phyloP scores from a whole-genome alignment of 2,329 filamentous ascomycete species.

The Cladophialophora immunda region DNA sequence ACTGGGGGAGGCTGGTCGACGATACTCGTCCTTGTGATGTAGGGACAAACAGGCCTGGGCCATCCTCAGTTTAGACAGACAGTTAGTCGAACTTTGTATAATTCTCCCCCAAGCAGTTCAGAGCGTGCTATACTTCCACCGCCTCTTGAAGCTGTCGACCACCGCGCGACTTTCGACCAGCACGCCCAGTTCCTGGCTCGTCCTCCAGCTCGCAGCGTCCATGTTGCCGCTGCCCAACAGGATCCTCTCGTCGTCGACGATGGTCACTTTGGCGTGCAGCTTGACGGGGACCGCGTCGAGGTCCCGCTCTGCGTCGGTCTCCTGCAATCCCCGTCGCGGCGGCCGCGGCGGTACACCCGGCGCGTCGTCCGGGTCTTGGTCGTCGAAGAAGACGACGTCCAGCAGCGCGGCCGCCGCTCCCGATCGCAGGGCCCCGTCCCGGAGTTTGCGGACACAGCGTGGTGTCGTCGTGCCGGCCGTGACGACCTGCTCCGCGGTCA shows the following conservation, averaged over 20 bases:
- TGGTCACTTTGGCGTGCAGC: conserved; percentile 78
- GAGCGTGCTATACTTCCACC: conserved; percentile 26
- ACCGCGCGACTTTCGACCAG: conserved; percentile 58
- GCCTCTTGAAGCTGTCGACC: conserved; percentile 45
- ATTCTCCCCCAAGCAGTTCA: too few species aligned
- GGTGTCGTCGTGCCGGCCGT: conserved; percentile 79
- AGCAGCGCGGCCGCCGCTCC: conserved; percentile 25
- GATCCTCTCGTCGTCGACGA: conserved; percentile 73
- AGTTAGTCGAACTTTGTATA: too few species aligned
- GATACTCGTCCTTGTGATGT: too few species aligned
- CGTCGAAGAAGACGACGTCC: conserved; percentile 37
- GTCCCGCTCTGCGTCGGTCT: conserved; percentile 5
- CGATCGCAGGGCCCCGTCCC: conserved; percentile 37
- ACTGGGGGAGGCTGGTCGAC: too few species aligned
- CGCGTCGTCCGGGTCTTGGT: conserved; percentile 12
- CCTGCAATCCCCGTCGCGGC: background rate
- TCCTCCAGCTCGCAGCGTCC: conserved; percentile 86
- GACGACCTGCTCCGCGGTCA: conserved; percentile 81
- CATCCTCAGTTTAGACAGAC: too few species aligned
- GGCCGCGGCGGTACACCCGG: background rate
- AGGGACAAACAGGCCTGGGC: too few species aligned
- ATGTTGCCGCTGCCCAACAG: conserved; percentile 83
- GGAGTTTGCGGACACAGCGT: conserved; percentile 61
- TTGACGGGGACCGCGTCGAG: conserved; percentile 51
- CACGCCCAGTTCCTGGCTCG: conserved; percentile 82